Evolutionary conservation across 2,329 filamentous ascomycete genomes (phyloP).

Genomic region (Cladorrhinum sp.): DNA sequence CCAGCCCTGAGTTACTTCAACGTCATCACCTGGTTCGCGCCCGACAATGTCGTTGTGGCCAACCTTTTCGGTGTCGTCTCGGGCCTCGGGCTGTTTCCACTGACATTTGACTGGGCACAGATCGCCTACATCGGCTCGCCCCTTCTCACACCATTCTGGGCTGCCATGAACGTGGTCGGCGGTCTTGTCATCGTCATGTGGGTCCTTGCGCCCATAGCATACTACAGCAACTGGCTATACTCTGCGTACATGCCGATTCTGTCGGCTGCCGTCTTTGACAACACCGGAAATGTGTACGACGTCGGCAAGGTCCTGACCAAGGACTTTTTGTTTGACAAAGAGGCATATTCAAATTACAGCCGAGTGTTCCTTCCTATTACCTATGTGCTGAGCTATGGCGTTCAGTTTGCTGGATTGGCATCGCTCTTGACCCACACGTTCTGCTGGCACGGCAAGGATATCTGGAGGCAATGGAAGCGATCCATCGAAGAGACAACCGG

Average conservation of each 20-base stretch:
- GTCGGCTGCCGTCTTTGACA: conserved; percentile 82
- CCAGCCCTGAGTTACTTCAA: conserved; percentile 87
- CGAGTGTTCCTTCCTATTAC: conserved; percentile 83
- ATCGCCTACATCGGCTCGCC: conserved; percentile 85
- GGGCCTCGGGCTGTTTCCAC: conserved; percentile 75
- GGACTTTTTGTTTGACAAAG: conserved; percentile 73
- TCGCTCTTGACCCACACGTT: conserved; percentile 76
- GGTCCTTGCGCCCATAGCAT: conserved; percentile 75
- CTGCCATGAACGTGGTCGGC: conserved; percentile 78
- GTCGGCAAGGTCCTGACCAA: conserved; percentile 75
- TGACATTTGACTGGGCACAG: conserved; percentile 91
- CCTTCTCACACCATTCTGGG: conserved; percentile 80
- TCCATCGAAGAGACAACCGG: conserved; percentile 62
- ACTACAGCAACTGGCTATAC: conserved; percentile 76
- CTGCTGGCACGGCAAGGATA: conserved; percentile 82
- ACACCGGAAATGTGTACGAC: conserved; percentile 74
- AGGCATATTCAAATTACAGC: conserved; percentile 77
- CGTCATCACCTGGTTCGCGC: conserved; percentile 83
- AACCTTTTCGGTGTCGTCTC: conserved; percentile 86
- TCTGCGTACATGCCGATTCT: conserved; percentile 85
- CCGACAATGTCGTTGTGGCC: conserved; percentile 79
- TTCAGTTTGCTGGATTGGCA: conserved; percentile 80
- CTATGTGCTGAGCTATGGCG: conserved; percentile 80
- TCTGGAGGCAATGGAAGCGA: conserved; percentile 71
- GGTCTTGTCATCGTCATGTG: conserved; percentile 81